These are phyloP conservation scores for Simmondsia chinensis DNA, from an alignment of 148 eudicot species.

Conservation along the genomic window DNA sequence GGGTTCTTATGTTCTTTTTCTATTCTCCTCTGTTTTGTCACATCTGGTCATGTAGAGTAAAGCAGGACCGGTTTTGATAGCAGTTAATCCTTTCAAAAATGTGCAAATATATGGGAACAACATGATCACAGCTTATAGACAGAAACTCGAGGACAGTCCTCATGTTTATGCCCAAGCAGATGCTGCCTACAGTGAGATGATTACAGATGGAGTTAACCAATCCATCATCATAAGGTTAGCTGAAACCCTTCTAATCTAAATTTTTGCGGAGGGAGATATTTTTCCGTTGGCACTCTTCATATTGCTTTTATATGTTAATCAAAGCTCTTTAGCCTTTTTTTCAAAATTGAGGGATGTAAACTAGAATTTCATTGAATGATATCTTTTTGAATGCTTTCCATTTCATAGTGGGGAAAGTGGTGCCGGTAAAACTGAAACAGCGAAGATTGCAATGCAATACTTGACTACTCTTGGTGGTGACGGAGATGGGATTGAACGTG, in stretches of 20 bases:
- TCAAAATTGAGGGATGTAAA: not conserved
- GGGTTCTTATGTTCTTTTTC: not conserved
- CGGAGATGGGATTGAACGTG: conserved; percentile 52
- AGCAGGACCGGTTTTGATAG: conserved; percentile 89
- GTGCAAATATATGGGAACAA: conserved; percentile 59
- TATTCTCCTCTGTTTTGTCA: not conserved
- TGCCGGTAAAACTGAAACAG: conserved; percentile 97
- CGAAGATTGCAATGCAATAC: conserved; percentile 87
- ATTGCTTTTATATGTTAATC: too few relatives aligned
- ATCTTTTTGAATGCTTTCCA: not conserved
- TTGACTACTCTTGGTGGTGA: conserved; percentile 79
- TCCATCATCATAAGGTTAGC: conserved; percentile 84
- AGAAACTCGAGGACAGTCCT: conserved; percentile 74
- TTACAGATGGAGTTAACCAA: conserved; percentile 82
- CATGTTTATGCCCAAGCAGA: conserved; percentile 79
- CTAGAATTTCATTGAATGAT: not conserved
- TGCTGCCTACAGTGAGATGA: conserved; percentile 73
- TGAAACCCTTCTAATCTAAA: too few relatives aligned
- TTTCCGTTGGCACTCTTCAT: too few relatives aligned
- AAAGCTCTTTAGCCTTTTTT: not conserved
- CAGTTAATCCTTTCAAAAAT: conserved; percentile 86
- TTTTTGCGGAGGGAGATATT: too few relatives aligned
- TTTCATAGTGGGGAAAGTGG: conserved; percentile 90
- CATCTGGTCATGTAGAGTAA: conserved; percentile 41
- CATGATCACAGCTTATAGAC: conserved; percentile 43